Conservation (phyloP, 2,329 filamentous ascomycete species). For the Pseudogymnoascus sp. region DNA sequence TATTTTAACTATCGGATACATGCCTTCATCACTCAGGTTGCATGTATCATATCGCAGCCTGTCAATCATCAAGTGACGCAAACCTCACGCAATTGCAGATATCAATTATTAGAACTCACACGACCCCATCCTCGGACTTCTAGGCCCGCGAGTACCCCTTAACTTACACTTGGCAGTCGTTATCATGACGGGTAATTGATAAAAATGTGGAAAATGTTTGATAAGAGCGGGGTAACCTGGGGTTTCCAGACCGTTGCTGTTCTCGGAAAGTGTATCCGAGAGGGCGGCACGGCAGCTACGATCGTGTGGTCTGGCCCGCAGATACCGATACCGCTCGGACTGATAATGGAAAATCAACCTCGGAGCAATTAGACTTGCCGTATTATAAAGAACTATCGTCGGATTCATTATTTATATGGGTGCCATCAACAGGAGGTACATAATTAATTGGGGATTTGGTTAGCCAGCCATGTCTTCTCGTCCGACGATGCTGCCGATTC, state of each 20-base stretch:
- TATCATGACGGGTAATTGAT: conserved; percentile 13
- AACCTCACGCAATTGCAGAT: background rate
- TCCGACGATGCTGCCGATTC: background rate
- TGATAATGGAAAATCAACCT: background rate
- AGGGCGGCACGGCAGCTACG: background rate
- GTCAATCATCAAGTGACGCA: background rate
- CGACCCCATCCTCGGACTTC: background rate
- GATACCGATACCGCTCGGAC: background rate
- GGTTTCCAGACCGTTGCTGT: background rate
- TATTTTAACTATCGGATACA: too few species aligned
- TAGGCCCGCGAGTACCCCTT: background rate
- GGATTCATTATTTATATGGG: background rate
- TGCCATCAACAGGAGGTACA: background rate
- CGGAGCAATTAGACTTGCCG: background rate
- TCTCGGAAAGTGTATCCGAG: conserved; percentile 5
- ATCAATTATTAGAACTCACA: background rate
- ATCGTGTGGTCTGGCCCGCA: background rate
- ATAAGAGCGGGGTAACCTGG: conserved; percentile 10
- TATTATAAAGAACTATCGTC: background rate
- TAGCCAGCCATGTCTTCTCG: background rate
- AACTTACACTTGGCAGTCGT: conserved; percentile 13
- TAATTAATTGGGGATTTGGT: background rate
- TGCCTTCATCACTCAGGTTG: too few species aligned
- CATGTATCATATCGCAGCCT: background rate
- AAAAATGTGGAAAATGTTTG: conserved; percentile 10